A percentile compares a stretch with the other conserved stretches of the same genome.
These are phyloP conservation scores for Nannochloris sp. DNA, from an alignment of 139 green algal genomes.

Conservation along the genomic window DNA sequence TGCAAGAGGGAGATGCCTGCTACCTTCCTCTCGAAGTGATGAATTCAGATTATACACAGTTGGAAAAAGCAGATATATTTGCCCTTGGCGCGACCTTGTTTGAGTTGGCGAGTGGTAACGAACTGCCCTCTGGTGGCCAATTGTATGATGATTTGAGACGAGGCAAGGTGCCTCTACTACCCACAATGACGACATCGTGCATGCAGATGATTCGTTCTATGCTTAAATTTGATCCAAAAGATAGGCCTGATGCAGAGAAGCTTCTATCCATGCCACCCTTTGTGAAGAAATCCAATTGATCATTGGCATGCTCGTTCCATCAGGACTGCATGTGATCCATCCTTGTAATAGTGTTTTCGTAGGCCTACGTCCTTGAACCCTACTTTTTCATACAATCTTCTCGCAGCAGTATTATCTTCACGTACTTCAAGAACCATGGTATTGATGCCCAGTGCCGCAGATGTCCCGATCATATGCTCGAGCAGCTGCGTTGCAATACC, in stretches of 20 bases:
- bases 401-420: neutral
- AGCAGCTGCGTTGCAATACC: conserved; percentile 7
- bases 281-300: neutral
- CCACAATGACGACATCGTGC: conserved; percentile 26
- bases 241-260: conserved; percentile 45
- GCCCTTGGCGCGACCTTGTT: conserved; percentile 74
- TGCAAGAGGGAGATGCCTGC: conserved; percentile 67
- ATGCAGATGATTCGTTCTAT: conserved; percentile 51
- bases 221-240: conserved; percentile 40
- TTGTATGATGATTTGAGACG: conserved; percentile 45
- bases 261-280: conserved; percentile 17
- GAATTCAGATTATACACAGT: conserved; percentile 37
- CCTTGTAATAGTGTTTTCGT: conserved; percentile 12
- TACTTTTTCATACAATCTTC: conserved; percentile 11
- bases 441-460: neutral
- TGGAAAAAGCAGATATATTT: conserved; percentile 88
- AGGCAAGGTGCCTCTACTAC: conserved; percentile 54
- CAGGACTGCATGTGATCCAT: conserved; percentile 19
- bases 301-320: conserved; percentile 5
- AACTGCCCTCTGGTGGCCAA: conserved; percentile 45
- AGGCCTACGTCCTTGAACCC: conserved; percentile 15
- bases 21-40: conserved; percentile 83
- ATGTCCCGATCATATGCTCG: neutral
- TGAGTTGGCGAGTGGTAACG: conserved; percentile 52
- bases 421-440: conserved; percentile 11